Base-by-base conservation (phyloP, 2,329 filamentous ascomycete genomes). In the Paramyrothecium sp. region DNA sequence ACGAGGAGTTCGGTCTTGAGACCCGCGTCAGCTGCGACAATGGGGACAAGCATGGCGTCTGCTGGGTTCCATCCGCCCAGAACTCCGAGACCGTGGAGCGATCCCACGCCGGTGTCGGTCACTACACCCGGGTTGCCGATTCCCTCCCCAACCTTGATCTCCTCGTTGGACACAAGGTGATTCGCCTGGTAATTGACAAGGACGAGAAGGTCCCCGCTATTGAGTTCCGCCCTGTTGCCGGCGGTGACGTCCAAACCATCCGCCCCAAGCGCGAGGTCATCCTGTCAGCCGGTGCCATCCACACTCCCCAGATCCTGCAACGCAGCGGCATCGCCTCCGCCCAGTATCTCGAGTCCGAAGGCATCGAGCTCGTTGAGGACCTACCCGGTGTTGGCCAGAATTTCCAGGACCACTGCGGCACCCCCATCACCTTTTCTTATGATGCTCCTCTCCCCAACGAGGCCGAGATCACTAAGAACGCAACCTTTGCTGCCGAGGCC, bases 341-440 rank as follows among this genome's bases (percentile, higher is more conserved):
- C 54, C 53, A 61, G 50, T 64, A 67, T n/a, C 64, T 67, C 17
- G 54, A 59, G 2, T 60, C 58, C 0, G 61, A 80, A 0, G 61
- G 82, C 1, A 66, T 70, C 3, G 62, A 65, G 17, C 57, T 67
- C 1, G 26, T 68, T 0, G 62, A 72, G 3, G 57, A 67, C 12
- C 74, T 83, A 1, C 82, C 82, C 0, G 84, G 82, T 41, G 83
- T 88, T 16, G 85, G 85, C 48, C 78, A 73, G 19, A 86, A 86
- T 67, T 73, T 88, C 23, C 77, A 84, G 65, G 83, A 88, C 64
- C 81, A 81, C 16, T 81, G 81, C 61, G 81, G 54, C 38, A 22
- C 58, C 22, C 41, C 51, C 13, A 34, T 62, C 22, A 17, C 59
- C n/a, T 60, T 30, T 30, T 60, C 56, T 5, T 60, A 60, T 49